A percentile compares a stretch with the other conserved stretches of the same genome.
Evolutionary conservation across 2,329 filamentous ascomycete genomes (phyloP).

Genomic region (Parastagonospora nodorum): DNA sequence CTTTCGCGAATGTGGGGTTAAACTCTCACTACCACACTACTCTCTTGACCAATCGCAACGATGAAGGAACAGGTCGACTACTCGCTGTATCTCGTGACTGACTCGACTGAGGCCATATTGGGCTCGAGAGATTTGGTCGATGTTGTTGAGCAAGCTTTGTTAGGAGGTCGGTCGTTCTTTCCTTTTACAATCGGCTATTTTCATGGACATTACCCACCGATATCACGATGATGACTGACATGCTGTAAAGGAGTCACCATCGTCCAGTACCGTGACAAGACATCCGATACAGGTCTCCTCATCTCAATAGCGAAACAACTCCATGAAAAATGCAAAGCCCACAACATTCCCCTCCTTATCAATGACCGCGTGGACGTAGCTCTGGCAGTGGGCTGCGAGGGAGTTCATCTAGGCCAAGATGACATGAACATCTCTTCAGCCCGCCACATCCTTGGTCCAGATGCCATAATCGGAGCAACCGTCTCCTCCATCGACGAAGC

Average conservation of each 20-base stretch:
- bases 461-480: slow-evolving; percentile 87
- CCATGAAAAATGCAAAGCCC: slow-evolving; percentile 69
- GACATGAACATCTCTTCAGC: slow-evolving; percentile 76
- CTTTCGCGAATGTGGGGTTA: neutral
- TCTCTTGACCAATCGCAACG: slow-evolving; percentile 36
- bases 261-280: slow-evolving; percentile 92
- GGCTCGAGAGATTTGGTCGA: slow-evolving; percentile 70
- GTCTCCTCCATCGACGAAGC: slow-evolving; percentile 78
- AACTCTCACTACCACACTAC: neutral
- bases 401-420: slow-evolving; percentile 94
- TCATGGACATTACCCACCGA: neutral
- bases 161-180: slow-evolving; percentile 63
- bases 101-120: slow-evolving; percentile 86
- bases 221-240: neutral
- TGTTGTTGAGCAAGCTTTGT: slow-evolving; percentile 76
- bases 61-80: slow-evolving; percentile 65
- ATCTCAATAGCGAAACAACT: slow-evolving; percentile 73
- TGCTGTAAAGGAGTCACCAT: slow-evolving; percentile 66
- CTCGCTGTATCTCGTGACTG: slow-evolving; percentile 87
- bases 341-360: slow-evolving; percentile 81
- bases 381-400: slow-evolving; percentile 82
- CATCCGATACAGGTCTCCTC: slow-evolving; percentile 71
- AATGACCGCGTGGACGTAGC: slow-evolving; percentile 94
- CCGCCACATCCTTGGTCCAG: slow-evolving; percentile 71
- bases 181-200: neutral